Evolutionary conservation across 192 early-diverging fungal genomes (phyloP).

Genomic region (Entomortierella lignicola): DNA sequence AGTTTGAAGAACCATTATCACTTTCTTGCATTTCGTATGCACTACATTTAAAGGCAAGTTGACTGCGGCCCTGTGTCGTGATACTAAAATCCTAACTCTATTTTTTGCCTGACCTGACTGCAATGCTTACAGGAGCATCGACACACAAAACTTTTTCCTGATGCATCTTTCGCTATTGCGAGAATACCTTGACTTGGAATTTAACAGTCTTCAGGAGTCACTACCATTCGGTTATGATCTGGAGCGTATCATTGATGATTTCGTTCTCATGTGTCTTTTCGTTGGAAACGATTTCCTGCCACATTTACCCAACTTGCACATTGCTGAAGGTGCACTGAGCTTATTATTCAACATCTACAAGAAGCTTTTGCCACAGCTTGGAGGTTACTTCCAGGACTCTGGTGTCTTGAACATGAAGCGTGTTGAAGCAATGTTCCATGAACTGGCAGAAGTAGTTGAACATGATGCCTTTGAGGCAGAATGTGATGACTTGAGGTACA

Average conservation of each 20-base stretch:
- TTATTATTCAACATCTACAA: constrained; percentile 77
- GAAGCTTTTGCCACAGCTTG: constrained; percentile 70
- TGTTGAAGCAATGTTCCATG: constrained; percentile 72
- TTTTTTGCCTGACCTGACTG: neutral
- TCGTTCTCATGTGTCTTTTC: constrained; percentile 92
- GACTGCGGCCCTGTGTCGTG: too few species aligned
- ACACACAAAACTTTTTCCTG: constrained; percentile 74
- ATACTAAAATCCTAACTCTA: too few species aligned
- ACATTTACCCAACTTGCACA: constrained; percentile 92
- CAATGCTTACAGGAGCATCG: constrained; percentile 49
- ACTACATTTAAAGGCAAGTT: too few species aligned
- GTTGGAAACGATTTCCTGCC: constrained; percentile 99
- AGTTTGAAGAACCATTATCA: too few species aligned
- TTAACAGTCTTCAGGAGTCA: constrained; percentile 66
- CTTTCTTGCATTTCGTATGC: too few species aligned
- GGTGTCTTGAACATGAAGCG: constrained; percentile 74
- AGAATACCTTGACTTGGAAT: constrained; percentile 94
- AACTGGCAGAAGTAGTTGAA: constrained; percentile 65
- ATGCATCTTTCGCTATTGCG: constrained; percentile 89
- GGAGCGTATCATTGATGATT: constrained; percentile 97
- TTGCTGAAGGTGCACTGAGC: constrained; percentile 88
- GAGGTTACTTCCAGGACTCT: constrained; percentile 90
- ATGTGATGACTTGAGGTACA: constrained; percentile 55
- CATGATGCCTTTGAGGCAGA: constrained; percentile 62
- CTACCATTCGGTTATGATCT: constrained; percentile 80